Evolutionary conservation across 2,329 filamentous ascomycete species (phyloP).

Genomic region (Cladosporium colombiae): DNA sequence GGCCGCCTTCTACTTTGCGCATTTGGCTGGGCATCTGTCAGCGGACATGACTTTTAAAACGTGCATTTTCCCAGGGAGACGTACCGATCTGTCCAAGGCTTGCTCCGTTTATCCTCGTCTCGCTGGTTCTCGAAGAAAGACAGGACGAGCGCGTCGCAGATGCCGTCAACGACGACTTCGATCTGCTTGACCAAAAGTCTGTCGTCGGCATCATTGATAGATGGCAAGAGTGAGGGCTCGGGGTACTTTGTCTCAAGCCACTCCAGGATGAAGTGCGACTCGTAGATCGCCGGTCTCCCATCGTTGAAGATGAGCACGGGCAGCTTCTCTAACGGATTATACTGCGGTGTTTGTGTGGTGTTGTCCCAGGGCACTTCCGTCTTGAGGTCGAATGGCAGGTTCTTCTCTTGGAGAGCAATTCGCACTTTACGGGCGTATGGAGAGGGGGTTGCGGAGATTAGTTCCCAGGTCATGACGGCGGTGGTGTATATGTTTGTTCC

Average conservation of each 20-base stretch:
- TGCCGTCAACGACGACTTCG: constrained; percentile 40
- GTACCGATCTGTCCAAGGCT: constrained; percentile 35
- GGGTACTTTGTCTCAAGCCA: constrained; percentile 40
- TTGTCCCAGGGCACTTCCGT: constrained; percentile 48
- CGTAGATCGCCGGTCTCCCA: constrained; percentile 36
- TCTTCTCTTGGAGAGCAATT: constrained; percentile 43
- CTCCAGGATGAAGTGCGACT: constrained; percentile 42
- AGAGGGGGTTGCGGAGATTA: constrained; percentile 41
- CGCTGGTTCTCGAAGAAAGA: constrained; percentile 41
- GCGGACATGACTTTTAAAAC: not conserved
- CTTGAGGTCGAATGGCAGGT: constrained; percentile 43
- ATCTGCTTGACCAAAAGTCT: constrained; percentile 38
- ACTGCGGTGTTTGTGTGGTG: constrained; percentile 40
- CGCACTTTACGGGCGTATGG: constrained; percentile 47
- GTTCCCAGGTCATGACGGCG: constrained; percentile 28
- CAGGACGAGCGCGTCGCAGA: constrained; percentile 42
- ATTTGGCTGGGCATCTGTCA: constrained; percentile 32
- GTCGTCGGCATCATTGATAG: constrained; percentile 28
- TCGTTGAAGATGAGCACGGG: constrained; percentile 40
- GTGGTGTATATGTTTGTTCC: not conserved
- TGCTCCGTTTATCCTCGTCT: constrained; percentile 29
- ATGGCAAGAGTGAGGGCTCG: constrained; percentile 32
- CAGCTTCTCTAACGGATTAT: constrained; percentile 46
- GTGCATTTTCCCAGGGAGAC: not conserved
- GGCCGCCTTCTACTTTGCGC: constrained; percentile 39